These are phyloP conservation scores for Colletotrichum eremochloae DNA, from an alignment of 2,329 filamentous ascomycete species.

Conservation along the genomic window DNA sequence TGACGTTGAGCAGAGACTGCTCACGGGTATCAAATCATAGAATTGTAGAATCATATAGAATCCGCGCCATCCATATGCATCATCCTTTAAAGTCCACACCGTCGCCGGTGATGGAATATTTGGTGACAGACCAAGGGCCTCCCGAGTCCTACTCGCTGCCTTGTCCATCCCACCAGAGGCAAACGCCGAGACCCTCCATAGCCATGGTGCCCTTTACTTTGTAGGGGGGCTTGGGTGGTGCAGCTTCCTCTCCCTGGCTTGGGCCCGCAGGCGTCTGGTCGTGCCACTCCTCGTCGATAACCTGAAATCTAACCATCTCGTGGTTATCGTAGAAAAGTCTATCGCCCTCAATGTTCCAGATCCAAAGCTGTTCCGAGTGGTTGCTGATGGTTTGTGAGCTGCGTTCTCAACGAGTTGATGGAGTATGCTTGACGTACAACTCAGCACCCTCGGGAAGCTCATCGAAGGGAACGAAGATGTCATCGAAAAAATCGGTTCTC, in stretches of 20 bases:
- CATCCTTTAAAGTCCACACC: slow-evolving; percentile 4
- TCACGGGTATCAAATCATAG: slow-evolving; percentile 66
- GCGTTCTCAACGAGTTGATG: slow-evolving; percentile 17
- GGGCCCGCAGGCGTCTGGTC: slow-evolving; percentile 84
- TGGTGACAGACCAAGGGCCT: slow-evolving; percentile 7
- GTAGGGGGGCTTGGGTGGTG: slow-evolving; percentile 77
- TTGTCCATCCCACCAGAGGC: slow-evolving; percentile 71
- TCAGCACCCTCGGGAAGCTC: slow-evolving; percentile 81
- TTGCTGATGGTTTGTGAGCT: slow-evolving; percentile 64
- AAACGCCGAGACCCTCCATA: slow-evolving; percentile 71
- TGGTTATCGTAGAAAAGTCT: slow-evolving; percentile 90
- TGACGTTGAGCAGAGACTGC: slow-evolving; percentile 85
- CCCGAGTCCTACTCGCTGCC: slow-evolving; percentile 29
- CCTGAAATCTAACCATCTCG: slow-evolving; percentile 87
- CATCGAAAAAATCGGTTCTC: slow-evolving; percentile 92
- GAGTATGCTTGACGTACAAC: slow-evolving; percentile 70
- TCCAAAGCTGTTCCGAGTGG: slow-evolving; percentile 82
- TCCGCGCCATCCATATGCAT: slow-evolving; percentile 13
- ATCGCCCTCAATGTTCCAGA: slow-evolving; percentile 82
- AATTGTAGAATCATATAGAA: slow-evolving; percentile 37
- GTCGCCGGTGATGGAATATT: background rate
- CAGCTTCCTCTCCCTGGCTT: slow-evolving; percentile 71
- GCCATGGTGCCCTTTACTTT: slow-evolving; percentile 76
- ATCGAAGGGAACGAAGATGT: slow-evolving; percentile 83
- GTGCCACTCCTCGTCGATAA: slow-evolving; percentile 91